Evolutionary conservation across 2,329 filamentous ascomycete species (phyloP).

Genomic region (Sordariomycetes sp.): DNA sequence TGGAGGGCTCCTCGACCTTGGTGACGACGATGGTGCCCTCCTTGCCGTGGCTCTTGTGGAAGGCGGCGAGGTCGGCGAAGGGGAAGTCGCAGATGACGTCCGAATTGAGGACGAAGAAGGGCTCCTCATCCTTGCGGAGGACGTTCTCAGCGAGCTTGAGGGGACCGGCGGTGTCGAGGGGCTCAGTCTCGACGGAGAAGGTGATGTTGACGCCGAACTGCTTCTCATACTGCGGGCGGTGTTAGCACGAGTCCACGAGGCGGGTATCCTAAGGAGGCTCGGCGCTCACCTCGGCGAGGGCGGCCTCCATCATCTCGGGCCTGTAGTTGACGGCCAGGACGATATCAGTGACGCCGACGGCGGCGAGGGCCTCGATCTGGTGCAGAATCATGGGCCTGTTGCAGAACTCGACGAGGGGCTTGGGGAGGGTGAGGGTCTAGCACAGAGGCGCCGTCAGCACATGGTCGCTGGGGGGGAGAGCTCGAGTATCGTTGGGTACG

Average conservation of each 20-base stretch:
- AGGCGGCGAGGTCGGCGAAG: conserved; percentile 76
- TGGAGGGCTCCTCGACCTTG: conserved; percentile 97
- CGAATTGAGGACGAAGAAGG: conserved; percentile 97
- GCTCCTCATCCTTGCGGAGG: conserved; percentile 81
- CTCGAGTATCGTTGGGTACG: conserved; percentile 15
- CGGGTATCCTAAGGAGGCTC: neutral
- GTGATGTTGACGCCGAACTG: conserved; percentile 90
- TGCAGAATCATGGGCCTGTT: conserved; percentile 99
- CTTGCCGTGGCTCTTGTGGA: conserved; percentile 85
- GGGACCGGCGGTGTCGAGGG: conserved; percentile 86
- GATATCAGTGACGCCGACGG: conserved; percentile 90
- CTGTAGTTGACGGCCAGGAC: conserved; percentile 98
- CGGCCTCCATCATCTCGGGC: conserved; percentile 92
- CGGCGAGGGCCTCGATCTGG: conserved; percentile 89
- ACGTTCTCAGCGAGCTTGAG: conserved; percentile 91
- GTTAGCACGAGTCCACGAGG: neutral
- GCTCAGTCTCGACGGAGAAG: conserved; percentile 93
- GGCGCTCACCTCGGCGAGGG: conserved; percentile 65
- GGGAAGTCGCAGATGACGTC: conserved; percentile 98
- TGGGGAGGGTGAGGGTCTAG: conserved; percentile 89
- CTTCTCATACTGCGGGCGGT: conserved; percentile 59
- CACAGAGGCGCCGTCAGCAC: neutral
- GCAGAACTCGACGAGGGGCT: conserved; percentile 89
- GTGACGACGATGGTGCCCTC: conserved; percentile 98
- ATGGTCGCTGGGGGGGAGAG: no score